Evolutionary conservation across 768 basidiomycete species (phyloP).

Genomic region (Tricholoma matsutake): DNA sequence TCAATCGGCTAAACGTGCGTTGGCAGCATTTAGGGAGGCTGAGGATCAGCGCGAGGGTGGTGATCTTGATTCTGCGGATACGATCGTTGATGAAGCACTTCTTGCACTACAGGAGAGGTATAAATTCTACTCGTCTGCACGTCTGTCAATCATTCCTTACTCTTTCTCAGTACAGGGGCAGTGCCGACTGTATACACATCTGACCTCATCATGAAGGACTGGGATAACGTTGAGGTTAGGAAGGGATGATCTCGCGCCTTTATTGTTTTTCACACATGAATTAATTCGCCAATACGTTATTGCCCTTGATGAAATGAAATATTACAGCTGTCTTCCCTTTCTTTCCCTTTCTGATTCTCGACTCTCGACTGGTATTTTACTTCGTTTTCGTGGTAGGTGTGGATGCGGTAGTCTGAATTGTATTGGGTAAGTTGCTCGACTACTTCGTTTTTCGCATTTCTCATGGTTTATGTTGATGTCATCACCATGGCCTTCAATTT

Average conservation of each 20-base stretch:
- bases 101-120: slow-evolving; percentile 14
- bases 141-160: slow-evolving; percentile 14
- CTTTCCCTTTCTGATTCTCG: too few relatives aligned
- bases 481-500: too few relatives aligned
- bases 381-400: too few relatives aligned
- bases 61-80: slow-evolving; percentile 16
- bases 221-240: slow-evolving; percentile 14
- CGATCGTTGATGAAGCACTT: slow-evolving; percentile 9
- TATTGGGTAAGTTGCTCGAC: too few relatives aligned
- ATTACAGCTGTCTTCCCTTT: too few relatives aligned
- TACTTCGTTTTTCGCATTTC: too few relatives aligned
- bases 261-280: neutral
- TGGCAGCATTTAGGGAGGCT: slow-evolving; percentile 17
- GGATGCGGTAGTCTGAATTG: too few relatives aligned
- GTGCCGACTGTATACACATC: slow-evolving; percentile 12
- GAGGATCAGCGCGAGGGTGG: slow-evolving; percentile 14
- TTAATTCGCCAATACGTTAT: neutral
- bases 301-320: neutral
- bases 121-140: slow-evolving; percentile 5
- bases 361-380: too few relatives aligned
- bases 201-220: slow-evolving; percentile 16
- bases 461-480: too few relatives aligned
- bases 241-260: slow-evolving; percentile 11
- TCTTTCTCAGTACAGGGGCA: slow-evolving; percentile 12
- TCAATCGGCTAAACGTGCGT: slow-evolving; percentile 16